Conservation (phyloP, 495 filamentous ascomycete genomes). For the Baudoinia panamericana region DNA sequence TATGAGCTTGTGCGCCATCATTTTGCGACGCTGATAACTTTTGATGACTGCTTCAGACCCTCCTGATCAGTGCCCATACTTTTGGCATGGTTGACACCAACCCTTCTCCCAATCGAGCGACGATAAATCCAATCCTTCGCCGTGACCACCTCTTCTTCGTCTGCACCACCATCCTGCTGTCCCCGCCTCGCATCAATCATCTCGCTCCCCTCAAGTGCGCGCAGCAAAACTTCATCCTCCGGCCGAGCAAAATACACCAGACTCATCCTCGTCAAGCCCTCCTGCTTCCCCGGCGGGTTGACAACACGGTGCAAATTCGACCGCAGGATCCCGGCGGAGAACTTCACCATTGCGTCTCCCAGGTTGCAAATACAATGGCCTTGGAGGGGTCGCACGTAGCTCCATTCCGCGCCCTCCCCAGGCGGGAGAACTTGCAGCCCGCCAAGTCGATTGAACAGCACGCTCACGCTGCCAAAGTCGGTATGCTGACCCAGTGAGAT, state of each 20-base stretch:
- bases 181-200: slow-evolving; percentile 25
- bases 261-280: slow-evolving; percentile 38
- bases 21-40: no score
- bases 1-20: no score
- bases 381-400: slow-evolving; percentile 44
- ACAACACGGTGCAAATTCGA: slow-evolving; percentile 52
- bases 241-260: slow-evolving; percentile 52
- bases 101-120: slow-evolving; percentile 16
- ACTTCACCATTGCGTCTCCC: slow-evolving; percentile 52
- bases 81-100: no score
- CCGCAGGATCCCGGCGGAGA: slow-evolving; percentile 46
- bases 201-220: slow-evolving; percentile 31
- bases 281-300: slow-evolving; percentile 42
- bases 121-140: slow-evolving; percentile 15
- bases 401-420: slow-evolving; percentile 31
- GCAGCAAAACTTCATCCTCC: slow-evolving; percentile 42
- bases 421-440: slow-evolving; percentile 45
- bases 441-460: slow-evolving; percentile 49
- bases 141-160: slow-evolving; percentile 8
- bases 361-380: slow-evolving; percentile 51
- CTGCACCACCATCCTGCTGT: slow-evolving; percentile 3
- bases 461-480: slow-evolving; percentile 40
- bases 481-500: slow-evolving; percentile 11
- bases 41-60: no score
- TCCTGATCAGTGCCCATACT: no score